Evolutionary conservation across 139 green algal species (phyloP), one percentile per base, ranked within the genome.

Genomic region (Closterium sp.): DNA sequence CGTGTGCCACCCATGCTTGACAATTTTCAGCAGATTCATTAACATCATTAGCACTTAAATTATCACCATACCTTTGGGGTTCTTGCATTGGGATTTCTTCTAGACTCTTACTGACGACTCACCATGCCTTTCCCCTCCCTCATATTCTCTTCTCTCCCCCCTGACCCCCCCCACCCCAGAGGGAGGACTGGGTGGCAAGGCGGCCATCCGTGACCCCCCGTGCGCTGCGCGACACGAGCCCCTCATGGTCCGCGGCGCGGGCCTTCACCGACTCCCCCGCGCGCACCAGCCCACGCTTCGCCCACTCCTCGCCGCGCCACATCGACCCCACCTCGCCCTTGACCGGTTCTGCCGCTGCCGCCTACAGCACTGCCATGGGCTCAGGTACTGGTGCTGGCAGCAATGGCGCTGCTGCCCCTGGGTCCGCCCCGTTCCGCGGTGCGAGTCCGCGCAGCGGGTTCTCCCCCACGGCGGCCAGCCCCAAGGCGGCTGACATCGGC

Each of bases 401-500:
- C 25, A 19, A 76, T 28, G 55, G 55, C 25, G 55, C 25, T 28
- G 55, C 55, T 76, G 16, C 55, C 0, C 25, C 55, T 2, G 55
- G 55, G 12, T 76, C 55, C 10, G 55, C 55, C 25, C 25, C 55
- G 1, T 76, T 28, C 12, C 55, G 55, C 55, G 25, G 16, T 76
- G 55, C 55, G 55, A 76, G 55, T 28, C 55, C 55, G 1, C 55
- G 55, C 55, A 76, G 55, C 25, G 55, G 55, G 16, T 76, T 76
- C 55, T 76, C 55, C 12, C 55, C 86, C 32, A 87, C 87, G 4
- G 34, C 33, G 9, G 23, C 81, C 34, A 91, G 87, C 36, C 87
- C 87, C 25, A 83, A 38, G 35, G 87, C 55, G 0, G 69, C 87
- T n/a, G 87, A 91, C 33, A 38, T 91, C 33, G 87, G 87, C 25